Percentiles rank a stretch among this genome's conserved stretches.
Evolutionary conservation across 2,329 filamentous ascomycete species (phyloP).

Genomic region (Hirsutella minnesotensis): DNA sequence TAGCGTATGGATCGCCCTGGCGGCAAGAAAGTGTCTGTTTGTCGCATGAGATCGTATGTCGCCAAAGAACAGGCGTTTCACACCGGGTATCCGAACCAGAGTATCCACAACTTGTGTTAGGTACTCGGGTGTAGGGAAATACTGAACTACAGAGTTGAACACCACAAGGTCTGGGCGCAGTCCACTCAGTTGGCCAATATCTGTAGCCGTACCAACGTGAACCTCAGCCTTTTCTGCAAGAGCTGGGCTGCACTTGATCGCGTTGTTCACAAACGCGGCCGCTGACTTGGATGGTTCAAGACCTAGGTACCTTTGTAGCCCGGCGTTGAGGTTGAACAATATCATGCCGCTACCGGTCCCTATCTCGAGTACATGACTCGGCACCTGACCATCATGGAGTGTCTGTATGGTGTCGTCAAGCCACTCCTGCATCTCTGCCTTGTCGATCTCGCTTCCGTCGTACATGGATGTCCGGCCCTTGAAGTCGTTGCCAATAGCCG

Average conservation of each 20-base stretch:
- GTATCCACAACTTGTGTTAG: too few species aligned
- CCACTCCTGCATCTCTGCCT: slow-evolving; percentile 19
- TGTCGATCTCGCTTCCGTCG: slow-evolving; percentile 14
- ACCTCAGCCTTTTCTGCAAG: too few species aligned
- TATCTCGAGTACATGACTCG: slow-evolving; percentile 14
- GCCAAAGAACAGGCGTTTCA: too few species aligned
- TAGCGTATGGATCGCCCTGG: neutral
- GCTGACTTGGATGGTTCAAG: slow-evolving; percentile 14
- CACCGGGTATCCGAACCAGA: too few species aligned
- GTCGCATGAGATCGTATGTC: neutral
- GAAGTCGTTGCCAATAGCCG: slow-evolving; percentile 13
- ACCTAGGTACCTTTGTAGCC: slow-evolving; percentile 14
- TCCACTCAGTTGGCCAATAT: too few species aligned
- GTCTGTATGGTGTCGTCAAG: slow-evolving; percentile 15
- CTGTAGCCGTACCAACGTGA: too few species aligned
- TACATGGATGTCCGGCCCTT: slow-evolving; percentile 20
- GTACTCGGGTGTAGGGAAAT: too few species aligned
- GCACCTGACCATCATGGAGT: slow-evolving; percentile 6
- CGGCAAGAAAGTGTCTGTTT: neutral
- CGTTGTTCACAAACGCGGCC: neutral
- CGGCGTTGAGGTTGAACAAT: slow-evolving; percentile 14
- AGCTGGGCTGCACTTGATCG: too few species aligned
- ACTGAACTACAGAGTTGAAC: too few species aligned
- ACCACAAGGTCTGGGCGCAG: too few species aligned
- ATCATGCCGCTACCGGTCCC: slow-evolving; percentile 20